Evolutionary conservation across 2,329 filamentous ascomycete species (phyloP).

Genomic region (Orbilia brochopaga): DNA sequence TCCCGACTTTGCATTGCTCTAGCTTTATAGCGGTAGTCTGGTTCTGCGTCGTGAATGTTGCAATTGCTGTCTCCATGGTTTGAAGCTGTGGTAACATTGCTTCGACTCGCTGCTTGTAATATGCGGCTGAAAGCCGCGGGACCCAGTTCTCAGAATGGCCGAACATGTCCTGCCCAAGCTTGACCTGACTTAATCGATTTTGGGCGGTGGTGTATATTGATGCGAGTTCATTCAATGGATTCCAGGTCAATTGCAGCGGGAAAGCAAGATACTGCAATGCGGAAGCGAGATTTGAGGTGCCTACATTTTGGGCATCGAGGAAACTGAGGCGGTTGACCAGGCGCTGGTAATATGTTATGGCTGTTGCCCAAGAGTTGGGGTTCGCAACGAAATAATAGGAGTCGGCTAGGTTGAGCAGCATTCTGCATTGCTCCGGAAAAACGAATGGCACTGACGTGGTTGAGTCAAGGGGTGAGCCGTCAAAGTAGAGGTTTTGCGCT

Average conservation of each 20-base stretch:
- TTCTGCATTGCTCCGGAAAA: background rate
- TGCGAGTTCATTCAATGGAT: background rate
- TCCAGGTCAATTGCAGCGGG: background rate
- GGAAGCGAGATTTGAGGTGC: background rate
- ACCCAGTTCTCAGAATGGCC: background rate
- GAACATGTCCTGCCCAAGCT: background rate
- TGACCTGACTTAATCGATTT: background rate
- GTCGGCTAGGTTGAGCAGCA: background rate
- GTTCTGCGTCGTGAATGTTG: no score
- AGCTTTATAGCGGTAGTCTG: no score
- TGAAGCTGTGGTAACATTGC: background rate
- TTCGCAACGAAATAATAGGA: background rate
- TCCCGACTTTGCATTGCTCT: conserved; percentile 7
- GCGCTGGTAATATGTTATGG: background rate
- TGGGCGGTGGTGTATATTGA: background rate
- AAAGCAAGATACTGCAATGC: background rate
- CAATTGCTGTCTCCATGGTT: background rate
- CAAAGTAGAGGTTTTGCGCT: background rate
- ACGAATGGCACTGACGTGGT: background rate
- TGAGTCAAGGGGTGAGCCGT: background rate
- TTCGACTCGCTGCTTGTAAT: background rate
- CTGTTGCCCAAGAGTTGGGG: background rate
- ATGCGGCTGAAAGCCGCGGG: background rate
- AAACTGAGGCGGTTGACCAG: background rate
- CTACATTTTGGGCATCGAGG: background rate